Base-by-base conservation (phyloP, 2,329 filamentous ascomycete species). In the Aspergillus oerlinghausenensis region DNA sequence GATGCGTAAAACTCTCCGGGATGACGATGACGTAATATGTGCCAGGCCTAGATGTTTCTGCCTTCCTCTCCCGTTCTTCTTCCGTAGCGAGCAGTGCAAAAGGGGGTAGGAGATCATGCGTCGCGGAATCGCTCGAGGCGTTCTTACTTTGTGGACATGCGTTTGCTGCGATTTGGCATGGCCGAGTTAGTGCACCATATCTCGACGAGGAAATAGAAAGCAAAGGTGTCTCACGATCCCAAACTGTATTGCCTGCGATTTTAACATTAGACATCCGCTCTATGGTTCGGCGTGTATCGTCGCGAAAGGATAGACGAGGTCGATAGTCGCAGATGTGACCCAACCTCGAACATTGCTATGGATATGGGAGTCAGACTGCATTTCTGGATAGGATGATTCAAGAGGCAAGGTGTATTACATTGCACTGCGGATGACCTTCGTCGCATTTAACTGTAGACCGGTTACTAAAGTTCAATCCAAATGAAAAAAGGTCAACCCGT, bases 281-380 rank as follows among this genome's bases (percentile, higher is more conserved):
- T 57, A 79, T 75, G 35, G 81, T 75, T 52, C 79, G 75, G 35
- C 72, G 69, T n/a, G 80, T 82, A 62, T 82, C 80, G 66, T 82
- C 77, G 59, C 78, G 75, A 64, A 82, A 82, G n/a, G 77, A 74
- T n/a, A 82, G 73, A 49, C 82, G 76, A 17, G 81, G 80, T 56
- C 78, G 79, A 70, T 84, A 85, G 64, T 85, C 82, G 66, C 83
- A 85, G 38, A 75, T 73, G 65, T 84, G 80, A 49, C 81, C 80
- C 23, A 85, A 72, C 54, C 82, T 75, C 29, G 77, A 74, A 67
- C 82, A 85, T 74, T 82, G 82, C 74, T 81, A 60, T 38, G 42
- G 40, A 49, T 50, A 17, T 21, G 19, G 11, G 55, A 58, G 58
- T 60, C 35, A 63, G 57, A 28, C 32, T 23, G 25, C 8, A 23